Conservation (phyloP, 805 yeast species). For the Tetrapisispora taiwanensis region DNA sequence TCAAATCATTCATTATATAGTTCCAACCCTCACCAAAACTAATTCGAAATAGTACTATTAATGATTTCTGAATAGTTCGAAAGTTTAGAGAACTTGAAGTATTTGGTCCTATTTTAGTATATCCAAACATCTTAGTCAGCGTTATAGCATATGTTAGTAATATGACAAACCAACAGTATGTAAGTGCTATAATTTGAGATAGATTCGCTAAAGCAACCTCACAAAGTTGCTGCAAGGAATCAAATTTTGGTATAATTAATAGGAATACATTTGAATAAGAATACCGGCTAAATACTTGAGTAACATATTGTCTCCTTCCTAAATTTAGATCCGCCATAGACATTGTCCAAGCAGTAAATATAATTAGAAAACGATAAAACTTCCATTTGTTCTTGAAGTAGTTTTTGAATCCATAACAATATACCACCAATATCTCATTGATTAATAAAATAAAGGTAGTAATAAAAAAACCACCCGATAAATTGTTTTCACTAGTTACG, state of each 20-base stretch:
- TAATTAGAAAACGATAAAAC: not conserved
- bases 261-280: not conserved
- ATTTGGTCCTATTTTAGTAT: slow-evolving; percentile 2
- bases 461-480: not conserved
- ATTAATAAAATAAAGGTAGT: not conserved
- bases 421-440: not conserved
- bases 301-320: not conserved
- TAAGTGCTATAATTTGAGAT: not conserved
- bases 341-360: not conserved
- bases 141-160: not conserved
- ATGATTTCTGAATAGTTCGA: slow-evolving; percentile 1
- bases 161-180: slow-evolving; percentile 1
- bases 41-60: not conserved
- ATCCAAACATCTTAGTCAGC: not conserved
- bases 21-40: slow-evolving; percentile 5
- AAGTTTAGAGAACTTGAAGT: slow-evolving; percentile 1
- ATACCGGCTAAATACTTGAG: not conserved
- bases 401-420: not conserved
- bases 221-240: not conserved
- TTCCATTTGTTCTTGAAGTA: not conserved
- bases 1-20: slow-evolving; percentile 1
- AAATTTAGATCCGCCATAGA: not conserved
- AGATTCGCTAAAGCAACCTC: not conserved
- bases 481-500: not conserved
- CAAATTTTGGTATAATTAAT: not conserved